Percentiles rank a stretch among this genome's conserved stretches.
These are phyloP conservation scores for Aspergillus sp. DNA, from an alignment of 2,329 filamentous ascomycete genomes.

Conservation along the genomic window DNA sequence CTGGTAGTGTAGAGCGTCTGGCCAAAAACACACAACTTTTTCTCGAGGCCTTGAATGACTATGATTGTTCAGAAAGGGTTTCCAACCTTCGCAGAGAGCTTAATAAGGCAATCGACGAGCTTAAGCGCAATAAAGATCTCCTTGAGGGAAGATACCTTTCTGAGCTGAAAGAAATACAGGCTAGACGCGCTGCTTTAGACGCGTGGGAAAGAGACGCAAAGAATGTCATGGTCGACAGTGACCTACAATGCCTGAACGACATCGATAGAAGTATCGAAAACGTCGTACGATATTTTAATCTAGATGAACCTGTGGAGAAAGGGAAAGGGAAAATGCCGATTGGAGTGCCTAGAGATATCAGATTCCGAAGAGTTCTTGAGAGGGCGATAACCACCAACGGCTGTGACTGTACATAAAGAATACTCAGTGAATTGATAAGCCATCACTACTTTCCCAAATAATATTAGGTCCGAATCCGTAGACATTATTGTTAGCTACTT, in stretches of 20 bases:
- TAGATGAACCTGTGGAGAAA: too few species aligned
- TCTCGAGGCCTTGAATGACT: background rate
- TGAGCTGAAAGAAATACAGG: background rate
- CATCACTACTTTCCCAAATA: too few species aligned
- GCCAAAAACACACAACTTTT: background rate
- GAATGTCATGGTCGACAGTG: background rate
- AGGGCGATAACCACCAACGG: too few species aligned
- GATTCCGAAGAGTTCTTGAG: too few species aligned
- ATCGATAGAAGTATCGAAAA: too few species aligned
- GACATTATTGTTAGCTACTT: too few species aligned
- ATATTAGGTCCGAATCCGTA: too few species aligned
- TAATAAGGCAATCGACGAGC: background rate
- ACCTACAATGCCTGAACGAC: background rate
- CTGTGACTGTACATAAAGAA: too few species aligned
- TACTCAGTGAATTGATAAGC: too few species aligned
- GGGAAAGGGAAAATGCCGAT: too few species aligned
- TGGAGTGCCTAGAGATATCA: too few species aligned
- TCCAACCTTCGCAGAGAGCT: background rate
- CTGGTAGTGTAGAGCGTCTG: background rate
- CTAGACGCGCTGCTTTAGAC: background rate
- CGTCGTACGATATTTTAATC: too few species aligned
- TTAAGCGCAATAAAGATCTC: constrained; percentile 1
- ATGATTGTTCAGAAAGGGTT: background rate
- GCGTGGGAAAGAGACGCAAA: background rate
- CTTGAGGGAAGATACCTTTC: constrained; percentile 1